Conservation (phyloP, 139 green algal genomes). For the Coelastrella sp. region DNA sequence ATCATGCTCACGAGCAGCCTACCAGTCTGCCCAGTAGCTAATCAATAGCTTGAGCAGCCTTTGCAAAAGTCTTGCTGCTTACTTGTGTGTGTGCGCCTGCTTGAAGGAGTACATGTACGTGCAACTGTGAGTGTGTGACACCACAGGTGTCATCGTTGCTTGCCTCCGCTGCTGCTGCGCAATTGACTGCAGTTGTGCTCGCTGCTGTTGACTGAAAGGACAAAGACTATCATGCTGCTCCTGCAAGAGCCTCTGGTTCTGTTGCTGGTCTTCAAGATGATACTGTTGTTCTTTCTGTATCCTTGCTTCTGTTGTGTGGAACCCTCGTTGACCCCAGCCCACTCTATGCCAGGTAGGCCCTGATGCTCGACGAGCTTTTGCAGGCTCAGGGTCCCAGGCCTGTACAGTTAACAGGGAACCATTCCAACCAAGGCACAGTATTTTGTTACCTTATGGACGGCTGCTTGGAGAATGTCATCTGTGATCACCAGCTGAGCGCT, state of each 20-base stretch:
- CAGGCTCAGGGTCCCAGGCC: not conserved
- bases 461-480: not conserved
- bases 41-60: not conserved
- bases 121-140: constrained; percentile 19
- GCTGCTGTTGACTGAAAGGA: not conserved
- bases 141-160: not conserved
- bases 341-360: constrained; percentile 19
- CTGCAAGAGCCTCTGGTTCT: not conserved
- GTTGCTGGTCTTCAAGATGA: not conserved
- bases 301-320: constrained; percentile 13
- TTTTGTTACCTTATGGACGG: too few species aligned
- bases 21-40: not conserved
- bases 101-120: constrained; percentile 24
- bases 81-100: constrained; percentile 22
- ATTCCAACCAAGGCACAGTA: too few species aligned
- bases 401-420: not conserved
- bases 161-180: not conserved
- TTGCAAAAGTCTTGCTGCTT: not conserved
- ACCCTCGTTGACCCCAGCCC: not conserved
- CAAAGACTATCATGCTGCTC: not conserved
- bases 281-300: constrained; percentile 8
- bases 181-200: not conserved
- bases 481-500: not conserved
- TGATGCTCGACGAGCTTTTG: not conserved
- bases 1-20: not conserved